Conservation (phyloP, 306 rosid genomes). For the Glycine soja region DNA sequence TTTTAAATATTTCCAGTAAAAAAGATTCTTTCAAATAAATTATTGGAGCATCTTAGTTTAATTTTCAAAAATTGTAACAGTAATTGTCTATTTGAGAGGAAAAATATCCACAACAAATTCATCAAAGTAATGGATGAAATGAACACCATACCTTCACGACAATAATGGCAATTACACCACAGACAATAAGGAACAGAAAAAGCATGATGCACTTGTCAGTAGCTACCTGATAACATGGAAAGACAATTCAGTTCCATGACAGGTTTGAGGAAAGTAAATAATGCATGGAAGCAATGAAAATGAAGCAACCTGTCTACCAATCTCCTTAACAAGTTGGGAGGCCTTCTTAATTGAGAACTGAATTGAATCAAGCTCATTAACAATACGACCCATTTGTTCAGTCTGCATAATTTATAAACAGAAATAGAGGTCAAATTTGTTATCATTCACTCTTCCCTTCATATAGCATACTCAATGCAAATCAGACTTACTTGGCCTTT, state of each 20-base stretch:
- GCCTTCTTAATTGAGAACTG: conserved; percentile 98
- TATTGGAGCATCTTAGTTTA: too few relatives aligned
- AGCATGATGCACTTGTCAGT: conserved; percentile 99
- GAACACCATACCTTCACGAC: conserved; percentile 82
- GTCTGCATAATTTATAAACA: conserved; percentile 65
- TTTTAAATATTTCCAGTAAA: conserved; percentile 17
- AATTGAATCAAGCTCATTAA: conserved; percentile 95
- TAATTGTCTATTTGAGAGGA: not conserved
- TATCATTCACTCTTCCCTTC: conserved; percentile 38
- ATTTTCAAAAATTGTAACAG: not conserved
- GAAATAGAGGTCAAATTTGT: conserved; percentile 44
- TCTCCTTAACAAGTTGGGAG: conserved; percentile 98
- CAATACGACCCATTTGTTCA: conserved; percentile 98
- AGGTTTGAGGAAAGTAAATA: conserved; percentile 19
- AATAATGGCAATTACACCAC: conserved; percentile 94
- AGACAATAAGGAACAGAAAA: conserved; percentile 85
- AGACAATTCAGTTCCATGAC: conserved; percentile 36
- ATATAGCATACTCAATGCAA: conserved; percentile 28
- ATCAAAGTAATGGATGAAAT: conserved; percentile 28
- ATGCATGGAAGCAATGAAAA: conserved; percentile 13
- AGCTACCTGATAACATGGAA: conserved; percentile 73
- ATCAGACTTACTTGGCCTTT: conserved; percentile 88
- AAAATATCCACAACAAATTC: not conserved
- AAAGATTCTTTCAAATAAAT: not conserved
- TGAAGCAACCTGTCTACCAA: conserved; percentile 89